These are phyloP conservation scores for Sclerotinia glacialis DNA, from an alignment of 2,329 filamentous ascomycete species.

Conservation along the genomic window DNA sequence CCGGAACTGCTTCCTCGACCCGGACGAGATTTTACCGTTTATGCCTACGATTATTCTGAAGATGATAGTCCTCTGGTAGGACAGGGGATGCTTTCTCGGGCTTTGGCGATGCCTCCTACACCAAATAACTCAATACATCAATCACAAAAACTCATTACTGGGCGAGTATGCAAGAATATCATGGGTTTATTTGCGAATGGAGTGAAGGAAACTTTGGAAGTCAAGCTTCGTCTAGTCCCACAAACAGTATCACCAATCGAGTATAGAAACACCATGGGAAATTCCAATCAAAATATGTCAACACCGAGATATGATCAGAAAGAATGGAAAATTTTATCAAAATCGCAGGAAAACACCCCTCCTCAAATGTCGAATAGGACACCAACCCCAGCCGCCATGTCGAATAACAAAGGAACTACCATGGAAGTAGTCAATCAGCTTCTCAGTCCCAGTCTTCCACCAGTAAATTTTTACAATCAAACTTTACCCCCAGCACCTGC, in stretches of 20 bases:
- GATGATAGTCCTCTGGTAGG: constrained; percentile 89
- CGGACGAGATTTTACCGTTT: constrained; percentile 84
- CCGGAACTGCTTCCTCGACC: constrained; percentile 78
- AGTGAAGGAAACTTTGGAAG: constrained; percentile 84
- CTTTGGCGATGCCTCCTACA: constrained; percentile 58
- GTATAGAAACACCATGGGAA: constrained; percentile 59
- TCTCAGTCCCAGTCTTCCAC: constrained; percentile 36
- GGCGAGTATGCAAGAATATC: constrained; percentile 82
- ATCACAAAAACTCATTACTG: constrained; percentile 73
- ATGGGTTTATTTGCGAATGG: constrained; percentile 81
- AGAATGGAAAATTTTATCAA: constrained; percentile 76
- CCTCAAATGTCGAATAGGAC: constrained; percentile 40
- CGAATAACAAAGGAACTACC: constrained; percentile 31
- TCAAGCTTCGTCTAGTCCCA: constrained; percentile 81
- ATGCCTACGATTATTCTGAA: constrained; percentile 95
- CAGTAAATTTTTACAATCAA: constrained; percentile 26
- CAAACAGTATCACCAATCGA: constrained; percentile 55
- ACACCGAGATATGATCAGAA: constrained; percentile 63
- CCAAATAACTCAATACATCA: constrained; percentile 55
- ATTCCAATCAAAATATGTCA: constrained; percentile 55
- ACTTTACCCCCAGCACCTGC: constrained; percentile 24
- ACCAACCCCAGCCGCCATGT: constrained; percentile 22
- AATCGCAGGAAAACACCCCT: constrained; percentile 58
- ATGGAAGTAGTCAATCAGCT: constrained; percentile 44
- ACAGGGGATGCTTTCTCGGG: constrained; percentile 90